A percentile compares a stretch with the other conserved stretches of the same genome.
Conservation (phyloP, 2,329 filamentous ascomycete genomes). For the Ascochyta fabae region DNA sequence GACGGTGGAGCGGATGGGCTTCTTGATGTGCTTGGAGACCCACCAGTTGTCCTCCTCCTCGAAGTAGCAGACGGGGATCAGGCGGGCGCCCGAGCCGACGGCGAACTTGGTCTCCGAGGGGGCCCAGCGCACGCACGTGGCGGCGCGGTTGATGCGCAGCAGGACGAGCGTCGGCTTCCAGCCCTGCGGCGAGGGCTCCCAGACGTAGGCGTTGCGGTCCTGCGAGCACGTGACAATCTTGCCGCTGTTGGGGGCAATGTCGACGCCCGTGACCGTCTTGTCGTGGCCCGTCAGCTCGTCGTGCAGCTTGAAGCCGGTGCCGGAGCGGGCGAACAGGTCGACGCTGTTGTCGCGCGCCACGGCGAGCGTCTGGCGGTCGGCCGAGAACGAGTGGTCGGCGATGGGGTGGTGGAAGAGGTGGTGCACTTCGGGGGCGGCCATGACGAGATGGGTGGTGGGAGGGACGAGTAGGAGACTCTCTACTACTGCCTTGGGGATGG, state of each 20-base stretch:
- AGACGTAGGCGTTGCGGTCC: constrained; percentile 97
- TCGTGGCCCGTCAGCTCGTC: constrained; percentile 97
- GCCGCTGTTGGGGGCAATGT: constrained; percentile 88
- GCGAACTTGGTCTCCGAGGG: constrained; percentile 97
- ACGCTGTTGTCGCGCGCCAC: constrained; percentile 89
- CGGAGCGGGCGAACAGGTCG: constrained; percentile 81
- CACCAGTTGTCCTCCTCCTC: constrained; percentile 99
- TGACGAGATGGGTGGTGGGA: constrained; percentile 53
- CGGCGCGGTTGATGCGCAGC: constrained; percentile 94
- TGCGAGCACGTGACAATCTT: constrained; percentile 98
- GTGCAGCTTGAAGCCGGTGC: constrained; percentile 79
- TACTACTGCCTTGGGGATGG: constrained; percentile 63
- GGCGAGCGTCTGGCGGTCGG: constrained; percentile 85
- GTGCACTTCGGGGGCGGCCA: constrained; percentile 89
- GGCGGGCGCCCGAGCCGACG: constrained; percentile 91
- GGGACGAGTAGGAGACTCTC: constrained; percentile 86
- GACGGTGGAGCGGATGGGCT: constrained; percentile 96
- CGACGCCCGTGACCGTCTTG: constrained; percentile 94
- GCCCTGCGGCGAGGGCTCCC: constrained; percentile 89
- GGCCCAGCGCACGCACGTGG: constrained; percentile 96
- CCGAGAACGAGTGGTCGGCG: constrained; percentile 96
- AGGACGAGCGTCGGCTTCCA: constrained; percentile 98
- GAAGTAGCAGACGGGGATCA: constrained; percentile 98
- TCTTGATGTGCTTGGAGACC: constrained; percentile 99
- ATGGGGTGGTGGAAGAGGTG: constrained; percentile 97